Evolutionary conservation across 352 stramenopile genomes (phyloP).

Genomic region (Pythium biforme): DNA sequence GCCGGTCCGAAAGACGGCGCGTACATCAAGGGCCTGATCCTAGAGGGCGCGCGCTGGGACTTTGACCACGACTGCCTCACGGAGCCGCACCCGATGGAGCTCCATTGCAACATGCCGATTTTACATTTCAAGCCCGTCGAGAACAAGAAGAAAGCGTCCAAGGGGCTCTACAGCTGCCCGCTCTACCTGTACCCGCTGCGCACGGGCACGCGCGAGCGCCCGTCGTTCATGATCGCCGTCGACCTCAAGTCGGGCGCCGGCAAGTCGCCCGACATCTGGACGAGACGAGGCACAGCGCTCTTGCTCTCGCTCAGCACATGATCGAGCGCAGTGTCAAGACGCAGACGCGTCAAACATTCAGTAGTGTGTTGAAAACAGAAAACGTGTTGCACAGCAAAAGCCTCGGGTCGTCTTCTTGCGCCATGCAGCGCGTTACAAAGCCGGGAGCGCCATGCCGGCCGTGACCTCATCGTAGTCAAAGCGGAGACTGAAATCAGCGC

Average conservation of each 20-base stretch:
- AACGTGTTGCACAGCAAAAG: too few relatives aligned
- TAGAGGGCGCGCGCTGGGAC: slow-evolving; percentile 93
- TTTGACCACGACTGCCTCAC: slow-evolving; percentile 88
- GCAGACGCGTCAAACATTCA: too few relatives aligned
- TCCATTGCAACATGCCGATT: slow-evolving; percentile 90
- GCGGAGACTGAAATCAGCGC: slow-evolving; percentile 12
- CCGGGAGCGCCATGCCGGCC: background rate
- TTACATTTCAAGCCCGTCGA: slow-evolving; percentile 96
- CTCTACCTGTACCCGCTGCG: slow-evolving; percentile 97
- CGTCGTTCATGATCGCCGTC: slow-evolving; percentile 94
- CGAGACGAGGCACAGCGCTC: slow-evolving; percentile 90
- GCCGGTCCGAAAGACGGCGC: slow-evolving; percentile 86
- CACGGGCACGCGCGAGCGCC: slow-evolving; percentile 92
- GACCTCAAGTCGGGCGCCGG: slow-evolving; percentile 89
- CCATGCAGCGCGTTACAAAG: too few relatives aligned
- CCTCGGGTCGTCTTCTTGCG: too few relatives aligned
- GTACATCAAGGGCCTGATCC: slow-evolving; percentile 91
- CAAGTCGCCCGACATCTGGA: slow-evolving; percentile 92
- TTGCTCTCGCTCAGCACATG: slow-evolving; percentile 89
- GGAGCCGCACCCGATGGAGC: slow-evolving; percentile 92
- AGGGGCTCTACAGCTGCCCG: slow-evolving; percentile 93
- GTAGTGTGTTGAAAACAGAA: too few relatives aligned
- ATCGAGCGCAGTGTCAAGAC: background rate
- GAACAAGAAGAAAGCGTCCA: slow-evolving; percentile 92
- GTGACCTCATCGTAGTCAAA: slow-evolving; percentile 9